A percentile compares a stretch with the other conserved stretches of the same genome.
Evolutionary conservation across 1,139 yeast genomes (phyloP).

Genomic region (Pneumocystis carinii): DNA sequence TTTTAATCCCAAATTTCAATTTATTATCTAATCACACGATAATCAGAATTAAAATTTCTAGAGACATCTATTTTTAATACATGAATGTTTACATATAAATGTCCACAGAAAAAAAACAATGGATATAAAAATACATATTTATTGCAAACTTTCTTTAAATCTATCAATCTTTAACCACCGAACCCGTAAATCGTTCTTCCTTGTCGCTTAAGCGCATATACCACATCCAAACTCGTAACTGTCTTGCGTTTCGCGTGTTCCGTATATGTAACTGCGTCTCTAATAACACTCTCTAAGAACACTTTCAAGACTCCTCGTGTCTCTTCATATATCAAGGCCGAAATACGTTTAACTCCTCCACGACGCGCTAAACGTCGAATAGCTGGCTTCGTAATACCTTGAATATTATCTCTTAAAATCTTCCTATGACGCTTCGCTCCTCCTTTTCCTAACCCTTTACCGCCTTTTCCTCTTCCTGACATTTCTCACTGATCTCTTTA

Average conservation of each 20-base stretch:
- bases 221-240: conserved; percentile 95
- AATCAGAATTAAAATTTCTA: too few relatives aligned
- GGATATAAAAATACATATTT: too few relatives aligned
- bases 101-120: too few relatives aligned
- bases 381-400: conserved; percentile 99
- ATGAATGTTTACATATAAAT: too few relatives aligned
- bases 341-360: conserved; percentile 99
- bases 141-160: too few relatives aligned
- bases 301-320: conserved; percentile 94
- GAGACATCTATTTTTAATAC: too few relatives aligned
- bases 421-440: conserved; percentile 76
- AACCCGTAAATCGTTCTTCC: conserved; percentile 99
- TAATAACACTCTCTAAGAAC: conserved; percentile 90
- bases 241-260: conserved; percentile 99
- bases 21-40: too few relatives aligned
- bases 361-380: conserved; percentile 99
- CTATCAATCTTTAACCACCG: conserved; percentile 59
- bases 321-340: conserved; percentile 97
- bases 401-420: conserved; percentile 97
- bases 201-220: conserved; percentile 99
- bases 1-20: too few relatives aligned
- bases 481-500: conserved; percentile 25
- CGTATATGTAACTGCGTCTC: conserved; percentile 98
- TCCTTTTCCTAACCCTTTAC: conserved; percentile 95
- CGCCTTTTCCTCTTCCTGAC: conserved; percentile 99